Percentiles rank a stretch among this genome's conserved stretches.
phyloP scores from a whole-genome alignment of 495 filamentous ascomycete genomes.

The Penicillium diatomitis region DNA sequence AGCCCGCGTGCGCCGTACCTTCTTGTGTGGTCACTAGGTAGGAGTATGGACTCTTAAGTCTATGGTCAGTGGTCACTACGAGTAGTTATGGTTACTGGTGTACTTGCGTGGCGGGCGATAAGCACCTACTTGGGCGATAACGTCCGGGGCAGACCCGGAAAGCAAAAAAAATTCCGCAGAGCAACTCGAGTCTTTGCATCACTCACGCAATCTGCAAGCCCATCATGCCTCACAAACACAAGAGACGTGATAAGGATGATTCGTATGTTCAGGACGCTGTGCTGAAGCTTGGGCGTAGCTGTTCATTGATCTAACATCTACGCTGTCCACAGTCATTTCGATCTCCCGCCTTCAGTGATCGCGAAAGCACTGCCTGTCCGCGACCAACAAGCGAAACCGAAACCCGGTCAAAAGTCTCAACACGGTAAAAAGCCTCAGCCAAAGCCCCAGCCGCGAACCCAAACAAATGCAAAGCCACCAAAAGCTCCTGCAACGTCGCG shows the following conservation, averaged over 20 bases:
- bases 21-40: too few relatives aligned
- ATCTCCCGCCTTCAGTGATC: constrained; percentile 65
- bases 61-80: too few relatives aligned
- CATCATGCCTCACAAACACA: constrained; percentile 81
- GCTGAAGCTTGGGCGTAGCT: too few relatives aligned
- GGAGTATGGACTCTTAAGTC: too few relatives aligned
- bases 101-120: background rate
- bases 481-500: constrained; percentile 18
- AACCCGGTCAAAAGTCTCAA: constrained; percentile 6
- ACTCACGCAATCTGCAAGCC: constrained; percentile 8
- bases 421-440: constrained; percentile 7
- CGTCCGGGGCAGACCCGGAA: too few relatives aligned
- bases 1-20: too few relatives aligned
- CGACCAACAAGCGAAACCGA: constrained; percentile 20
- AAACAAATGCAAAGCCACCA: constrained; percentile 3
- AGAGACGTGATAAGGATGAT: constrained; percentile 44
- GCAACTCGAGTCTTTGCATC: background rate
- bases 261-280: constrained; percentile 16
- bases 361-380: constrained; percentile 61
- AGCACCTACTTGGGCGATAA: too few relatives aligned
- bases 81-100: too few relatives aligned
- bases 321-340: constrained; percentile 38
- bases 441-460: constrained; percentile 16
- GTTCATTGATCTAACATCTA: background rate
- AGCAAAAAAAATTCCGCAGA: constrained; percentile 20